Conservation (phyloP, 768 basidiomycete genomes). For the Tricholoma sp. region DNA sequence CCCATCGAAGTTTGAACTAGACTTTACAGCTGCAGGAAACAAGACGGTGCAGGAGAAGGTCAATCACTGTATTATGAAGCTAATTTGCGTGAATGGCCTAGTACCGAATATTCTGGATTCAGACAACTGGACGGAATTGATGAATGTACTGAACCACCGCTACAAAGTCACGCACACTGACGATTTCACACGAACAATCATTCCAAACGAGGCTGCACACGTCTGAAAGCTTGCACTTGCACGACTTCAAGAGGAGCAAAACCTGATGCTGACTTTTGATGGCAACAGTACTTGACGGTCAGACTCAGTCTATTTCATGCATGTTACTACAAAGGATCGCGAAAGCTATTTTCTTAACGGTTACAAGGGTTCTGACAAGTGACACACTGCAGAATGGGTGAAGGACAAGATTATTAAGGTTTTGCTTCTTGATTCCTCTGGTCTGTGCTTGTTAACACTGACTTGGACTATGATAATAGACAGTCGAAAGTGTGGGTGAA, state of each 20-base stretch:
- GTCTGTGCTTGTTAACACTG: neutral
- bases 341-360: conserved; percentile 1
- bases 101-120: neutral
- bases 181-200: neutral
- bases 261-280: neutral
- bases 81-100: neutral
- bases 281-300: neutral
- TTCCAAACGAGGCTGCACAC: neutral
- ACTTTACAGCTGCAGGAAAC: neutral
- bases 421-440: neutral
- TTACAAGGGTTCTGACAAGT: neutral
- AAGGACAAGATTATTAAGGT: neutral
- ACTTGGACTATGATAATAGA: neutral
- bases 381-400: conserved; percentile 1
- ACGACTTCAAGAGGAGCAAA: neutral
- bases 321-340: neutral
- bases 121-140: neutral
- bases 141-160: neutral
- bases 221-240: neutral
- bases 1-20: too few species aligned
- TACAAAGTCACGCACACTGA: neutral
- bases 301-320: neutral
- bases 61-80: neutral
- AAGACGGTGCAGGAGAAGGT: conserved; percentile 26
- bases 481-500: neutral